phyloP scores from a whole-genome alignment of 2,329 filamentous ascomycete species.

The Hypoxylon sp. region DNA sequence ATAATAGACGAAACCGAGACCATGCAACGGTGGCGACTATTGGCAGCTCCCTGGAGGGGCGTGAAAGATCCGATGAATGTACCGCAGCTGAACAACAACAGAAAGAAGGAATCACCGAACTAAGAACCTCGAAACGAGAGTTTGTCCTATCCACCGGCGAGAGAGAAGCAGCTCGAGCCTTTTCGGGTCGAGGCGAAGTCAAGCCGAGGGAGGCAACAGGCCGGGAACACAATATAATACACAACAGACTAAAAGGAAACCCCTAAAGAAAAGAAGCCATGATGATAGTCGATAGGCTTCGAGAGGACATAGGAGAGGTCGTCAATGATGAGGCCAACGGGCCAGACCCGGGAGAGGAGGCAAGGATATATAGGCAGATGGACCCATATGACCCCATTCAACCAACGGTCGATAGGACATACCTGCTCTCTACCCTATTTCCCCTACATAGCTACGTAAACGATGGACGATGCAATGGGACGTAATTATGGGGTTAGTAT shows the following conservation, averaged over 20 bases:
- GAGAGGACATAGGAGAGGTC: slow-evolving; percentile 48
- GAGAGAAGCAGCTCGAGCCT: slow-evolving; percentile 27
- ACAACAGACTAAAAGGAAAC: slow-evolving; percentile 46
- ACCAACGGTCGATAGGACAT: slow-evolving; percentile 45
- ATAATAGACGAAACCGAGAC: slow-evolving; percentile 40
- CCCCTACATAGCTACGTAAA: slow-evolving; percentile 46
- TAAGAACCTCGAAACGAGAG: slow-evolving; percentile 42
- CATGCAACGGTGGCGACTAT: slow-evolving; percentile 39
- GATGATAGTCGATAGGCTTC: slow-evolving; percentile 53
- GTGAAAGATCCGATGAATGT: slow-evolving; percentile 32
- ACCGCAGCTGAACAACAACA: slow-evolving; percentile 28
- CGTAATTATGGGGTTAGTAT: slow-evolving; percentile 49
- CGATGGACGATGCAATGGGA: slow-evolving; percentile 47
- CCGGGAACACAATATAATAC: slow-evolving; percentile 49
- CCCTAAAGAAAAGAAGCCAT: slow-evolving; percentile 59
- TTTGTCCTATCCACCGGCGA: slow-evolving; percentile 33
- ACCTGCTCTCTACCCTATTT: slow-evolving; percentile 31
- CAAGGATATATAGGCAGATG: slow-evolving; percentile 62
- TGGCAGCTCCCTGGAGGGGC: slow-evolving; percentile 17
- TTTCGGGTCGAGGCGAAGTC: slow-evolving; percentile 28
- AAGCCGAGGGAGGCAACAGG: slow-evolving; percentile 26
- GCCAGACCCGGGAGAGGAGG: slow-evolving; percentile 55
- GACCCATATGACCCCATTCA: slow-evolving; percentile 49
- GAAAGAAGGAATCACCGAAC: slow-evolving; percentile 41
- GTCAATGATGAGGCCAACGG: slow-evolving; percentile 46